Percentiles rank a stretch among this genome's conserved stretches.
Conservation (phyloP, 768 basidiomycete genomes). For the Myochromella boudieri region DNA sequence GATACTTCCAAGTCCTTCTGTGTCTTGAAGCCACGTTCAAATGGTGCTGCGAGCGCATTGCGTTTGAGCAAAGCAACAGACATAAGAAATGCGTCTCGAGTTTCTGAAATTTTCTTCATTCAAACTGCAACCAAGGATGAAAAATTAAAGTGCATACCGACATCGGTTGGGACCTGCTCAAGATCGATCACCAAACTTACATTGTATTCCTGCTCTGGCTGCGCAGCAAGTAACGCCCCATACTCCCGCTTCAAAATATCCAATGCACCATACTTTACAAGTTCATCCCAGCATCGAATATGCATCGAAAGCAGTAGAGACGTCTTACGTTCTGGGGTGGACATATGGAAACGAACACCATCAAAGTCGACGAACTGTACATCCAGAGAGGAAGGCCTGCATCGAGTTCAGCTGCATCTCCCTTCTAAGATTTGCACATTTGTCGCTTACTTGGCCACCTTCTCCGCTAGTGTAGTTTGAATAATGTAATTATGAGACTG, state of each 20-base stretch:
- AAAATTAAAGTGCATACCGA: slow-evolving; percentile 50
- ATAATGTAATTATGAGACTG: slow-evolving; percentile 94
- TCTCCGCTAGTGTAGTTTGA: slow-evolving; percentile 84
- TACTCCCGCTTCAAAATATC: slow-evolving; percentile 84
- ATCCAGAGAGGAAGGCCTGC: slow-evolving; percentile 87
- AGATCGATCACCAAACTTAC: slow-evolving; percentile 86
- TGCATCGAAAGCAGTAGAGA: slow-evolving; percentile 88
- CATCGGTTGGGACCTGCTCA: slow-evolving; percentile 77
- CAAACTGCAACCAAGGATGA: slow-evolving; percentile 4
- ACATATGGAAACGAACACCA: slow-evolving; percentile 91
- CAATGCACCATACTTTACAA: slow-evolving; percentile 82
- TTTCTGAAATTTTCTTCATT: slow-evolving; percentile 48
- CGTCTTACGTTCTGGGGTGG: slow-evolving; percentile 84
- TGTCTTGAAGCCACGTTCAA: slow-evolving; percentile 81
- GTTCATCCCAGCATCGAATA: slow-evolving; percentile 96
- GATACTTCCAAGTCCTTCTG: slow-evolving; percentile 84
- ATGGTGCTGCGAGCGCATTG: slow-evolving; percentile 92
- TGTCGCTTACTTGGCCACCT: slow-evolving; percentile 68
- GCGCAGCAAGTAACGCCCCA: slow-evolving; percentile 61
- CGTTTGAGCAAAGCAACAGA: slow-evolving; percentile 87
- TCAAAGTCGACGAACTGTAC: slow-evolving; percentile 98
- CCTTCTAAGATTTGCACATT: not conserved
- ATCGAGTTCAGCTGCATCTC: slow-evolving; percentile 11
- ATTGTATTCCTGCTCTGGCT: slow-evolving; percentile 86
- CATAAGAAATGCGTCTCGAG: slow-evolving; percentile 74